Evolutionary conservation across 2,329 filamentous ascomycete species (phyloP), one percentile per base, ranked within the genome.

Genomic region (Penicillium sp.): DNA sequence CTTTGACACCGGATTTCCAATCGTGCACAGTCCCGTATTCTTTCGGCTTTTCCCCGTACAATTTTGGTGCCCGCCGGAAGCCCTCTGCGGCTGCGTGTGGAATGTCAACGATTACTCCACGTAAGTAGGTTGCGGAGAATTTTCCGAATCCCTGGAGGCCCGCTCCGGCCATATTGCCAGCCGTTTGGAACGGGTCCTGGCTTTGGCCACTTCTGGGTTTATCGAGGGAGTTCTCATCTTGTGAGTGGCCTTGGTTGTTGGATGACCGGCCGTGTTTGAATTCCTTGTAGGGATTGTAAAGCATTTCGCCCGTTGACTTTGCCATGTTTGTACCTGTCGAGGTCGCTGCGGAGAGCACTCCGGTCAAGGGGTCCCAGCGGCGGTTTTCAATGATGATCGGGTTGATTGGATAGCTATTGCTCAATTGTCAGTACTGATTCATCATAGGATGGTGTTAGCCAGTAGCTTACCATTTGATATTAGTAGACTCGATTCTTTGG

Each of bases 1-100:
- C 55, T 2, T 45, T 38, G 0, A 55, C 52, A 0, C 62, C 64
- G 13, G 52, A 60, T 22, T 55, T 55, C 49, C 53, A 57, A 25
- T 57, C 59, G 5, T 53, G 59, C 2, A 66, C 55, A 5, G 51
- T 47, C 1, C 57, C 60, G 25, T 64, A 56, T 2, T 60, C 53
- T 18, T 54, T 51, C 3, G 60, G 53, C 16, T 55, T 49, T 18
- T 65, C 60, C 10, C 62, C 60, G 33, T 62, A 64, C 1, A 65
- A 33, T 11, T 39, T 51, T 0, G 63, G 63, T 2, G 58, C 48
- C 10, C 53, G 47, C 30, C 55, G 51, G 16, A 66, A 50, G 2
- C 61, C 63, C 41, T 66, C 61, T 1, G 62, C 42, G 0, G 57
- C 37, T 1, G 64, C 61, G 17, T 60, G 47, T 0, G 62, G 62